Base-by-base conservation (phyloP, 306 rosid genomes). In the Sophora flavescens region DNA sequence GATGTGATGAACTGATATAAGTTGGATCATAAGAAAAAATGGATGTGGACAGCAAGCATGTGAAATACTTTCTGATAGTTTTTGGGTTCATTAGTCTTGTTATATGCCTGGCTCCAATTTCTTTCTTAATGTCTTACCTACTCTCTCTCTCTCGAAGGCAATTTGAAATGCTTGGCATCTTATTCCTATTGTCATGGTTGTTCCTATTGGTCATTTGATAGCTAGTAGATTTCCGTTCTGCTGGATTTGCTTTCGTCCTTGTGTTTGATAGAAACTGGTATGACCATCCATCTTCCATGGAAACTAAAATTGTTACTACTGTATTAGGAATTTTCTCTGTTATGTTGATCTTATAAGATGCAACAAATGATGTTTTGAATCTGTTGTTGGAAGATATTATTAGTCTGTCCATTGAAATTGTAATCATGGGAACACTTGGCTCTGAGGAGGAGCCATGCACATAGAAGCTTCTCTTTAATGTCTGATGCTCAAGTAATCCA, bases 401-500 rank as follows among this genome's bases (percentile, higher is more conserved):
- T 28, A 51, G 52, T 62, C 60, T 50, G 22, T 70, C 56, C 8
- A 14, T 47, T 10, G 28, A 63, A 38, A 51, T 36, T 53, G 63
- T 50, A 63, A 51, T 41, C 16, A 38, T 6, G n/a, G n/a, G 7
- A 48, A 51, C 52, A 50, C 56, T 70, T 45, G 68, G 36, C 67
- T 54, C 17, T 44, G 13, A 2, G 5, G 14, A n/a, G 32, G 16
- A 22, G 47, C 16, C 51, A 75, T 38, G 7, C 10, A 30, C 50
- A 6, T 73, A 2, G 32, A 32, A 13, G 39, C 52, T 53, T 45
- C 9, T 59, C 13, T 68, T 51, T 68, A 17, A 30, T 33, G 14
- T 57, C 53, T 18, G 32, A 60, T 45, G 52, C 33, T 68, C 48
- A 42, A 66, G 11, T 65, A 74, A 64, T 53, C 12, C 47, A 76